Percentiles rank a stretch among this genome's conserved stretches.
Evolutionary conservation across 805 yeast genomes (phyloP).

Genomic region (Candida easanensis): DNA sequence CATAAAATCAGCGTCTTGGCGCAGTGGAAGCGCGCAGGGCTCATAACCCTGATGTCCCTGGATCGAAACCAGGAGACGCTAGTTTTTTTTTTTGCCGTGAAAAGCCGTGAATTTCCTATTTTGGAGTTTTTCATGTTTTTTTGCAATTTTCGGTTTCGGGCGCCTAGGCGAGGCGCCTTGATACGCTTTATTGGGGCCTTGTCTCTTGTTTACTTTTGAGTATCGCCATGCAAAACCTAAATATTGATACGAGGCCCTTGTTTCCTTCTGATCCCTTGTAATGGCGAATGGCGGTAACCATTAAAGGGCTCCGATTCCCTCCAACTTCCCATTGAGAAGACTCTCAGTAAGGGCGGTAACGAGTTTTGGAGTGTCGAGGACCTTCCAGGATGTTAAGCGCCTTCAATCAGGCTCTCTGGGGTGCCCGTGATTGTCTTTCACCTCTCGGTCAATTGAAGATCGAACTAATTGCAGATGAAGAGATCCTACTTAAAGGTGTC

Average conservation of each 20-base stretch:
- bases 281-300: no score
- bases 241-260: no score
- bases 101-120: background rate
- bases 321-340: no score
- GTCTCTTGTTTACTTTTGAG: no score
- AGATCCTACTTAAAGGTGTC: conserved; percentile 20
- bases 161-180: no score
- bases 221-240: no score
- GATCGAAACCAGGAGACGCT: conserved; percentile 97
- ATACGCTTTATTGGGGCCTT: no score
- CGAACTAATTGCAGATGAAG: conserved; percentile 11
- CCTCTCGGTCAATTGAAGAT: conserved; percentile 7
- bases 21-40: conserved; percentile 99
- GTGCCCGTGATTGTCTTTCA: background rate
- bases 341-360: no score
- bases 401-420: conserved; percentile 2
- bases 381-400: conserved; percentile 1
- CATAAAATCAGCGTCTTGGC: conserved; percentile 75
- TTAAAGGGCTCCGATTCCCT: no score
- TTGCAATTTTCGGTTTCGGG: background rate
- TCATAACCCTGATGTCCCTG: conserved; percentile 98
- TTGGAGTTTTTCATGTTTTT: background rate
- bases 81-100: conserved; percentile 31
- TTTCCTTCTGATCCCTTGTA: no score
- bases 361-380: no score